Evolutionary conservation across 768 basidiomycete genomes (phyloP).

Genomic region (Naganishia vaughanmartiniae): DNA sequence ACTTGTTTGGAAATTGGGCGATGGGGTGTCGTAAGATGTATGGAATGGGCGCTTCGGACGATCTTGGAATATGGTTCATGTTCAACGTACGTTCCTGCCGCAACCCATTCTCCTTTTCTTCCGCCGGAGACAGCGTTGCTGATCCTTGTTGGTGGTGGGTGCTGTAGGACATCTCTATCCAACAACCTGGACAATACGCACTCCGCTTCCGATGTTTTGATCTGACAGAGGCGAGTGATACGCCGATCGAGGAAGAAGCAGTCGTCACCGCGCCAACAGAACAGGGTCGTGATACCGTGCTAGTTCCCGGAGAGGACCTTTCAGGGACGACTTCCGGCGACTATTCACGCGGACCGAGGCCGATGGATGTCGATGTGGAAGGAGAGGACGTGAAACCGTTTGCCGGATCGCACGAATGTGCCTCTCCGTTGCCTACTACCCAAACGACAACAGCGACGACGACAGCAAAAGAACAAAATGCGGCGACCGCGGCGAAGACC

Average conservation of each 20-base stretch:
- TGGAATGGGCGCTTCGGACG: conserved; percentile 3
- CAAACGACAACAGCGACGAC: background rate
- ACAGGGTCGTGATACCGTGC: background rate
- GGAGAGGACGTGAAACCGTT: no score
- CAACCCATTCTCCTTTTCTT: no score
- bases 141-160: background rate
- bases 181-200: conserved; percentile 15
- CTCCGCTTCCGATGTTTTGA: conserved; percentile 16
- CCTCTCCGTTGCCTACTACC: background rate
- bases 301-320: no score
- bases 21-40: conserved; percentile 20
- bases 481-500: background rate
- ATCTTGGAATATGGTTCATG: conserved; percentile 21
- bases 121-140: no score
- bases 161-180: conserved; percentile 17
- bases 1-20: conserved; percentile 11
- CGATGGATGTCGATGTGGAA: no score
- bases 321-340: no score
- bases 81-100: background rate
- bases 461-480: no score
- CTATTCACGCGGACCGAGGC: no score
- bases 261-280: background rate
- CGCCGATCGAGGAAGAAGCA: background rate
- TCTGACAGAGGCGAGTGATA: background rate
- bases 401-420: no score